Evolutionary conservation across 2,329 filamentous ascomycete genomes (phyloP), one percentile per base, ranked within the genome.

Genomic region (Pseudogymnoascus sp.): DNA sequence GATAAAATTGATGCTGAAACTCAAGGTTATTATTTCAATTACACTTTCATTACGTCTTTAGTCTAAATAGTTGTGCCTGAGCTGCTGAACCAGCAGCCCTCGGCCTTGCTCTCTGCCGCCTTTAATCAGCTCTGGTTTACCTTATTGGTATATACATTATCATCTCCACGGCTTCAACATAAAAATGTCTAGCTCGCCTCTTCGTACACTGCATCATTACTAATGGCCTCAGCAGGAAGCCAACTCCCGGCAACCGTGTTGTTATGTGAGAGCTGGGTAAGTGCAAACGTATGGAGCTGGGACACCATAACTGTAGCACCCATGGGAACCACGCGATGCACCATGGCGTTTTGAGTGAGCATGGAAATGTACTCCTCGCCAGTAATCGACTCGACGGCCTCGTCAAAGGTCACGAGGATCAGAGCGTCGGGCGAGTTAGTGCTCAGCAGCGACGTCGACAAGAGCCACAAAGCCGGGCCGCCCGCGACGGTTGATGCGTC

Each of bases 301-400:
- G 38, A 61, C 23, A 61, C 59, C 59, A 61, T 31, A 61, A 52
- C 38, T 3, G 59, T 61, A 8, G 59, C 7, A 5, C 16, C 59
- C 38, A 61, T 16, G 23, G 59, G 59, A 38, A 61, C 59, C 12
- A 61, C 59, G 31, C 59, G 38, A 6, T 61, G 59, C 38, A 61
- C 59, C 59, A 61, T 61, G 21, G 59, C 59, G 21, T 55, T 55
- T 6, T 61, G 59, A n/a, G 59, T 61, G n/a, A 61, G 59, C 38
- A 55, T 61, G 11, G 59, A 39, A 23, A 61, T 61, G 10, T 61
- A 55, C n/a, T 61, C 59, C 6, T 61, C 59, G 23, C 59, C 59
- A 23, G 59, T 61, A 10, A 61, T 61, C 37, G 12, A 8, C 4
- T 12, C 31, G 19, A 61, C 23, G 8, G 11, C 23, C 23, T 61